Evolutionary conservation across 2,329 filamentous ascomycete genomes (phyloP), one percentile per base, ranked within the genome.

Genomic region (Cytospora piceae): DNA sequence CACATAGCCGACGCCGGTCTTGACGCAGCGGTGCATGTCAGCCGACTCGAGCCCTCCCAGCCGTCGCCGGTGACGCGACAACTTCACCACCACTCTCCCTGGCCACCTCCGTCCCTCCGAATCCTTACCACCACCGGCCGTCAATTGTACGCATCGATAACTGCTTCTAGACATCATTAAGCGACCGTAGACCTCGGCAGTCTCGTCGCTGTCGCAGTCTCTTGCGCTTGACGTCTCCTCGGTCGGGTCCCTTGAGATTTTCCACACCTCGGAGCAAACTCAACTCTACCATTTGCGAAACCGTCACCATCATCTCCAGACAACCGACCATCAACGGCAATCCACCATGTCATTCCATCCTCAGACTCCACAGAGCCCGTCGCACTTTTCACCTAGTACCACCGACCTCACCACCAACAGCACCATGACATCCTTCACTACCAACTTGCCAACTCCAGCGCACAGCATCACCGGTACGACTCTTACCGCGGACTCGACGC

Each of bases 351-450:
- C 85, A 79, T 87, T 85, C 81, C 86, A 88, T 76, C 87, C 87
- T 72, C 86, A 86, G 73, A 89, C 87, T 72, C 87, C 87, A 75
- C 86, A 89, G 81, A 89, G 87, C 76, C 87, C 87, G 74, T 87
- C 85, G 74, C 84, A 87, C 75, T 80, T 83, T 74, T 87, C 84
- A 70, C 83, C 84, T 69, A 83, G 79, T 72, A 83, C 81, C 70
- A 82, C 80, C 74, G 84, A 85, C 72, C 78, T 77, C 70, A 78
- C 81, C 78, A 79, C 81, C 74, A 81, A 80, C 71, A 80, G 77
- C 70, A 85, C 84, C 64, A 83, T 83, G 74, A 79, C 80, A 65
- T 81, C 80, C 65, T 79, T 81, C 69, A 80, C 82, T 61, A 80
- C 81, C 69, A 82, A 85, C 55, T 78, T 89, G 68, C 87, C 86